Evolutionary conservation across 352 stramenopile genomes (phyloP), one percentile per base, ranked within the genome.

Genomic region (Globisporangium solare): DNA sequence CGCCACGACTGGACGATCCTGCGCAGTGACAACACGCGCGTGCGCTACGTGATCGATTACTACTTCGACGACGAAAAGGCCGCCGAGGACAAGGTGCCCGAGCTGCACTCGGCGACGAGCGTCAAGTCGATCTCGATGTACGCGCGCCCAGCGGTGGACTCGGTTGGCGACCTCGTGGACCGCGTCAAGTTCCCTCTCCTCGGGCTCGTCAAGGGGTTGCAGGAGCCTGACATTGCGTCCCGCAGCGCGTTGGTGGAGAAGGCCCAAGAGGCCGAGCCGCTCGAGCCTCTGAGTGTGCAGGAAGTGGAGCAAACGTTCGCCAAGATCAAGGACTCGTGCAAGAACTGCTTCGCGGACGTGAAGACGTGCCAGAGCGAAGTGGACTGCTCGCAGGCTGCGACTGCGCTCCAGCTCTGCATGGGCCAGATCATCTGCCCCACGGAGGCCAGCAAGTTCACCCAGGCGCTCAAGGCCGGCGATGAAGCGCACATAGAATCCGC

Each of bases 41-140:
- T 98, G 41, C 89, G 97, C 55, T 99, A 99, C 70, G 95, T 99
- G 24, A 98, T 99, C 68, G 97, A 99, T 83, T 99, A 99, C 74
- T 99, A 99, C 76, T 96, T 94, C 59, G 86, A 97, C 66, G 88
- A 96, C 60, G 68, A 92, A 5, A 94, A 92, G 63, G 70, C 77
- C 2, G 74, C 53, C 6, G 64, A 92, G 54, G 85, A 96, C 66
- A 53, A 86, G 56, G 79, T 94, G 40, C 84, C 86, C 3, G 83
- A 90, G 60, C 64, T 96, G n/a, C 83, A 96, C 68, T 92, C 86
- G 31, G 65, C 74, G 13, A 67, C 74, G 53, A 94, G 84, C 64
- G 83, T 95, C 66, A 92, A 93, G 73, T 92, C 78, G 50, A 94
- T 96, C 60, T 89, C 80, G 40, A 92, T 96, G 82, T 91, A 94